These are phyloP conservation scores for Moesziomyces aphidis DNA, from an alignment of 1,284 basidiomycete genomes.

Conservation along the genomic window DNA sequence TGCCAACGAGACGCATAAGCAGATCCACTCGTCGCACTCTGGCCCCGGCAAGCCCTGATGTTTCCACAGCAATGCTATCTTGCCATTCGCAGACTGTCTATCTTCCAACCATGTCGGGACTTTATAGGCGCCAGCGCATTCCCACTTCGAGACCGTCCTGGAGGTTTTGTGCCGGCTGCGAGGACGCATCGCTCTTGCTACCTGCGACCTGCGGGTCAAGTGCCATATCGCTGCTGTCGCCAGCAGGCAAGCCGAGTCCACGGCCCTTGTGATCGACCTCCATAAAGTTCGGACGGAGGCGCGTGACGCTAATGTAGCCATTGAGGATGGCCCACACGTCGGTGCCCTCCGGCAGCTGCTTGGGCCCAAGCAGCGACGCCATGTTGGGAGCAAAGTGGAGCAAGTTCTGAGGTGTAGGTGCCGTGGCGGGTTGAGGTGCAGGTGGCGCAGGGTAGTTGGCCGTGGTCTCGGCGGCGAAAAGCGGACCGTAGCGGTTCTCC, in stretches of 20 bases:
- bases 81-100: not conserved
- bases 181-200: constrained; percentile 2
- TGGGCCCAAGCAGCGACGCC: constrained; percentile 52
- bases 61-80: not conserved
- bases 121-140: constrained; percentile 35
- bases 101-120: not conserved
- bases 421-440: constrained; percentile 29
- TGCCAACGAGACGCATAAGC: constrained; percentile 35
- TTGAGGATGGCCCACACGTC: constrained; percentile 64
- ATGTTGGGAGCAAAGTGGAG: constrained; percentile 64
- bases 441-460: constrained; percentile 26
- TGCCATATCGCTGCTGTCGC: not conserved
- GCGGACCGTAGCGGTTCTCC: constrained; percentile 54
- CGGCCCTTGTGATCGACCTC: constrained; percentile 36
- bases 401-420: constrained; percentile 42
- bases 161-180: not conserved
- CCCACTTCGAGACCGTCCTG: constrained; percentile 44
- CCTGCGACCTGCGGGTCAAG: constrained; percentile 1
- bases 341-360: constrained; percentile 42
- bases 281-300: constrained; percentile 54
- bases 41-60: constrained; percentile 32
- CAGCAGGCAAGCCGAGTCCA: constrained; percentile 27
- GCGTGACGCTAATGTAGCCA: constrained; percentile 59
- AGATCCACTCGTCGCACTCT: constrained; percentile 22
- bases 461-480: constrained; percentile 31